Base-by-base conservation (phyloP, 805 yeast species). In the Hanseniaspora osmophila region DNA sequence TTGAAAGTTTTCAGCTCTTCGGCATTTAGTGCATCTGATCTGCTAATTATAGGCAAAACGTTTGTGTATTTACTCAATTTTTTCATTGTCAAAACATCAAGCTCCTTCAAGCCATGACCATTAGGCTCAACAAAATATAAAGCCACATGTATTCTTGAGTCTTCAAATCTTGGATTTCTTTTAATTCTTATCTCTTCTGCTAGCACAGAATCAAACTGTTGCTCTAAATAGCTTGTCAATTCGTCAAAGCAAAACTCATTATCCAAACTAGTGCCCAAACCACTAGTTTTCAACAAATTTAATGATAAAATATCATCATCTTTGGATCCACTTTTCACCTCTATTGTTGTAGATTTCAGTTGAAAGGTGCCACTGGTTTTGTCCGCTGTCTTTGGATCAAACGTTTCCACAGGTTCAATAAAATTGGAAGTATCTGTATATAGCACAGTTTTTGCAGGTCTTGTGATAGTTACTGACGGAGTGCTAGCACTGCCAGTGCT, bases 181-280 rank as follows among this genome's bases (percentile, higher is more conserved):
- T 74, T 74, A 51, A 87, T 84, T 51, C 90, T 71, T 1, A 92
- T 83, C 61, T 87, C 96, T 60, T 87, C 95, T 1, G 84, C 85
- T 41, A 87, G 70, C 0, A 84, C 86, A 47, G 72, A 66, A 58
- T 81, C 88, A 57, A 82, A 83, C 57, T 83, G 90, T 58, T 80
- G 86, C 58, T 80, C 82, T 55, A 84, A 63, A 58, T 73, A 84
- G 47, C 71, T 69, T 44, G 75, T 74, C 44, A 83, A 74, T 57
- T 83, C 92, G 11, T 65, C 67, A 55, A 74, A 77, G 57, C 90
- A 81, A 43, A 80, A 53, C 42, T 75, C 70, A 61, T 81, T 82
- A 63, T 84, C 81, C 52, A 84, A 69, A 60, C 79, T 78, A 54
- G 81, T 88, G 39, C 90, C 92, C 55, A 81, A 77, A 1, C 90